Evolutionary conservation across 768 basidiomycete species (phyloP), one percentile per base, ranked within the genome.

Genomic region (Mycena latifolia): DNA sequence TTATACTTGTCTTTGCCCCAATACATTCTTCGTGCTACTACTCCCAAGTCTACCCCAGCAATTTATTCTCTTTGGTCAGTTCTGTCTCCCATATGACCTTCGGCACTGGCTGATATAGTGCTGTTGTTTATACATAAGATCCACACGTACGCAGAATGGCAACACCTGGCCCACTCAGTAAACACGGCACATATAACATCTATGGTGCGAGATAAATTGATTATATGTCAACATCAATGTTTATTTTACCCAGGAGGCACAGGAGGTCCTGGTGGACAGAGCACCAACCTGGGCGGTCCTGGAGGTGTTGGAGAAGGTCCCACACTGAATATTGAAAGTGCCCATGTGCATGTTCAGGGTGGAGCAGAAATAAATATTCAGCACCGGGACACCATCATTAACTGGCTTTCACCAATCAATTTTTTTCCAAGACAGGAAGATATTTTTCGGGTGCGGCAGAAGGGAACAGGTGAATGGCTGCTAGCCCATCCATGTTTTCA

Each of bases 11-110:
- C n/a, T 57, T 57, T 57, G 15, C 43, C 7, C 31, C 4, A 57
- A 33, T 57, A 57, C 43, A 46, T 57, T 47, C 56, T 57, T 57
- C 43, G 54, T 43, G 43, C 56, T 57, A 46, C 56, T 0, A 47
- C 56, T n/a, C 46, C 56, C 43, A 33, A 46, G 54, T 55, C 25
- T 55, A 55, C n/a, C 29, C 39, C 53, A 55, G 54, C 54, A 55
- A 37, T 39, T 14, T 29, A 43, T 56, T 22, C 55, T 45, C 43
- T 56, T 56, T 24, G 27, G 55, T 56, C 28, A 45, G 41, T 56
- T 56, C 39, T 10, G 5, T 56, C 27, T 45, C 35, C 3, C 24
- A 54, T 37, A 14, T 37, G 37, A 37, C 7, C 37, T 37, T 37
- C 15, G 15, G 14, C 14, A 15, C 37, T 37, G 37, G 37, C 37